phyloP scores from a whole-genome alignment of 163 green algal species.

The Scenedesmus sp. region DNA sequence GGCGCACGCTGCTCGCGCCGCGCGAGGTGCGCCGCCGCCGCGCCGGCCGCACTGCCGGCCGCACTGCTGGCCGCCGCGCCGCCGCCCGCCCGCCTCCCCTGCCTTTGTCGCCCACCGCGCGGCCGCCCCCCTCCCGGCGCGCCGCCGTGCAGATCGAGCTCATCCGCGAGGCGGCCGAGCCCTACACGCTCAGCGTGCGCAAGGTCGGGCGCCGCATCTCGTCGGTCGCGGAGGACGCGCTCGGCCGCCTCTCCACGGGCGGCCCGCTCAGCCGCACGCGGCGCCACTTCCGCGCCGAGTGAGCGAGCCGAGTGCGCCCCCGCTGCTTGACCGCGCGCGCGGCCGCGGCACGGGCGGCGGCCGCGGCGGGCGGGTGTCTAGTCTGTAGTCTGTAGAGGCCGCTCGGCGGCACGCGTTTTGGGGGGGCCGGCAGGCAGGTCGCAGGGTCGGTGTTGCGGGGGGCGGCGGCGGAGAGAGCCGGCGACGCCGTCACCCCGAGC shows the following conservation, averaged over 20 bases:
- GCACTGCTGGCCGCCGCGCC: too few species aligned
- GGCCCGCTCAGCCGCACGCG: slow-evolving; percentile 29
- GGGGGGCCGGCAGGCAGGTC: too few species aligned
- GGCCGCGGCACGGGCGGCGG: too few species aligned
- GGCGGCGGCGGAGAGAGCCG: too few species aligned
- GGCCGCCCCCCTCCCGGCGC: too few species aligned
- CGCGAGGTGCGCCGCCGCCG: slow-evolving; percentile 7
- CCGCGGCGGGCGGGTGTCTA: too few species aligned
- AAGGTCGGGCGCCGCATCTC: slow-evolving; percentile 26
- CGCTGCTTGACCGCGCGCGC: neutral
- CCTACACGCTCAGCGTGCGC: slow-evolving; percentile 34
- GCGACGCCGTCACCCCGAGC: too few species aligned
- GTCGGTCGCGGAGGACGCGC: slow-evolving; percentile 19
- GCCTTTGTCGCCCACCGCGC: neutral
- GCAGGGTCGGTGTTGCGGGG: too few species aligned
- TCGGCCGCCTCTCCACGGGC: slow-evolving; percentile 22
- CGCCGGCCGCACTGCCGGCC: too few species aligned
- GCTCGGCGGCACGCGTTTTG: neutral
- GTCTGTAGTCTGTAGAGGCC: neutral
- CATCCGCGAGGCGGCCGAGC: slow-evolving; percentile 36
- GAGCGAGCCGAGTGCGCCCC: too few species aligned
- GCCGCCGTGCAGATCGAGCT: slow-evolving; percentile 24
- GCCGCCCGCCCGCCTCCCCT: too few species aligned
- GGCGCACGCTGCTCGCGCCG: slow-evolving; percentile 36
- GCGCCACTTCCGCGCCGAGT: slow-evolving; percentile 9